Evolutionary conservation across 768 basidiomycete genomes (phyloP).

Genomic region (Lentinula edodes): DNA sequence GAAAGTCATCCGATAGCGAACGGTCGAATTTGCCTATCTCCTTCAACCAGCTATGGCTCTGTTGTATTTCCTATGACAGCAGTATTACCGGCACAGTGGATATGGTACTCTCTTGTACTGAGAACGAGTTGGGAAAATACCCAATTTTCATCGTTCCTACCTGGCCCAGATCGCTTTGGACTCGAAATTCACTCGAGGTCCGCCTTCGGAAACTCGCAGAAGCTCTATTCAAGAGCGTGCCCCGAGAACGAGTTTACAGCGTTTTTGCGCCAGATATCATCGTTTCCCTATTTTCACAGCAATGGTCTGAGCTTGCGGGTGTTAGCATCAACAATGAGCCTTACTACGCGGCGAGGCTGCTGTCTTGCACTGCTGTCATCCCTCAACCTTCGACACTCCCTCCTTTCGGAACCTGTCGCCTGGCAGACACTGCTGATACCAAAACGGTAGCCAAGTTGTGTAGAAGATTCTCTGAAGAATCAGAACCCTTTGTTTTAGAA

Average conservation of each 20-base stretch:
- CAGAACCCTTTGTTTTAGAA: conserved; percentile 54
- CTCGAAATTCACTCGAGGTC: conserved; percentile 25
- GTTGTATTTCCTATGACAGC: conserved; percentile 14
- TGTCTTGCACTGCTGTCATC: not conserved
- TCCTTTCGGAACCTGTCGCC: conserved; percentile 20
- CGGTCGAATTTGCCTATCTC: conserved; percentile 11
- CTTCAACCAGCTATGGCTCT: conserved; percentile 30
- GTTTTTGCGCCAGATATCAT: conserved; percentile 49
- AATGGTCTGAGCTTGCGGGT: not conserved
- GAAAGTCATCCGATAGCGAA: conserved; percentile 9
- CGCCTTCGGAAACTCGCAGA: conserved; percentile 38
- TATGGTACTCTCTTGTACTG: conserved; percentile 57
- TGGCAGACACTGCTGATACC: conserved; percentile 34
- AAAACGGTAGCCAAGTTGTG: conserved; percentile 41
- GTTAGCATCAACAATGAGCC: not conserved
- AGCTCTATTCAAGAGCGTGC: conserved; percentile 28
- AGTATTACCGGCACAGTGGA: conserved; percentile 23
- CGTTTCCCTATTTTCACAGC: conserved; percentile 24
- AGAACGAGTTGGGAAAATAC: conserved; percentile 50
- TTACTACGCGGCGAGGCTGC: conserved; percentile 2
- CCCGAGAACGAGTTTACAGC: conserved; percentile 49
- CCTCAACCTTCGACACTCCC: not conserved
- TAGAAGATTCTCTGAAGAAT: conserved; percentile 49
- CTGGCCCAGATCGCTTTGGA: conserved; percentile 33
- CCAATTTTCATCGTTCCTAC: conserved; percentile 61